Percentiles rank a stretch among this genome's conserved stretches.
Evolutionary conservation across 208 protist species (phyloP).

Genomic region (Trypanosoma rangeli): DNA sequence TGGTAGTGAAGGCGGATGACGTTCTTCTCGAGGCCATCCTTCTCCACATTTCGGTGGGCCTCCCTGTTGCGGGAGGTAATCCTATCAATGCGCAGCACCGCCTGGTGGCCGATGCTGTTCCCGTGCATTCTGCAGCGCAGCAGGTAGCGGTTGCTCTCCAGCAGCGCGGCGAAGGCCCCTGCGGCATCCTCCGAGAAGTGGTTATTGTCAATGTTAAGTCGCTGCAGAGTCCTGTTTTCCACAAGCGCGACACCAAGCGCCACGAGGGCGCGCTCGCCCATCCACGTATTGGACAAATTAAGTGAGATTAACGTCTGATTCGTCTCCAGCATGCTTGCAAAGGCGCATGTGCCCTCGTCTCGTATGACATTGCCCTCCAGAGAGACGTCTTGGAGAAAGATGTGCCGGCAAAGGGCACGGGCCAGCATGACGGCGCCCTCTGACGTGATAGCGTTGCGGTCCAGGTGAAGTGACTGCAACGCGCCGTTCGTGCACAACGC

Average conservation of each 20-base stretch:
- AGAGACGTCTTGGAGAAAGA: conserved; percentile 48
- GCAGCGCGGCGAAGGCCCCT: conserved; percentile 66
- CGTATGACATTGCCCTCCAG: conserved; percentile 66
- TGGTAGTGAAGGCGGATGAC: conserved; percentile 87
- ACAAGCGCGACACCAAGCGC: conserved; percentile 84
- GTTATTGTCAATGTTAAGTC: conserved; percentile 71
- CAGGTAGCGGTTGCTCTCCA: conserved; percentile 69
- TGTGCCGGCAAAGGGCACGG: conserved; percentile 58
- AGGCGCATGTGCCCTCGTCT: conserved; percentile 79
- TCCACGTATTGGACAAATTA: conserved; percentile 64
- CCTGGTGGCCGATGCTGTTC: conserved; percentile 70
- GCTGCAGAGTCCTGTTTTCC: conserved; percentile 58
- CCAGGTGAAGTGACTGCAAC: conserved; percentile 56
- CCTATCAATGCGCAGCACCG: conserved; percentile 59
- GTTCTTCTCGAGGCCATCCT: conserved; percentile 71
- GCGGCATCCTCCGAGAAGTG: conserved; percentile 79
- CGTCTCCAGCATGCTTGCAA: conserved; percentile 63
- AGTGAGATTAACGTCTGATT: conserved; percentile 56
- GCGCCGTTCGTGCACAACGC: conserved; percentile 54
- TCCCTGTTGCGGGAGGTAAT: conserved; percentile 51
- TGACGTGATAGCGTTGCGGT: conserved; percentile 55
- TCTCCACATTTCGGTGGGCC: conserved; percentile 45
- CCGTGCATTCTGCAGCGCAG: conserved; percentile 52
- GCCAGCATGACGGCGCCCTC: conserved; percentile 64
- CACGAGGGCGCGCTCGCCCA: conserved; percentile 79